A percentile compares a stretch with the other conserved stretches of the same genome.
Conservation (phyloP, 2,329 filamentous ascomycete species). For the Hymenotorrendiella dingleyae region DNA sequence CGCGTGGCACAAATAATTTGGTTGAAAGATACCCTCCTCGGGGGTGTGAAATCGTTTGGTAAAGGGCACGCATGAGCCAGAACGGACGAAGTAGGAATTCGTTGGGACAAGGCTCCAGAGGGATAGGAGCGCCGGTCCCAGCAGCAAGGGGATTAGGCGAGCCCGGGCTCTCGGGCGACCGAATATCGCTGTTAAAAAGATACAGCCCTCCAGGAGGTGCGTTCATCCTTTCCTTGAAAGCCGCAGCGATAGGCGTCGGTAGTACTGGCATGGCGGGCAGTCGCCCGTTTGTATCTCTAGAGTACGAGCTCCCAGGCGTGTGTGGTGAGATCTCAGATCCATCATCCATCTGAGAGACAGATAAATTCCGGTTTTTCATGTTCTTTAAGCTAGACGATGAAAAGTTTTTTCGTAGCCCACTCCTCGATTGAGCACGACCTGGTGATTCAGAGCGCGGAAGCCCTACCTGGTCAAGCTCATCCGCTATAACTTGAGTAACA, state of each 20-base stretch:
- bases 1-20: conserved; percentile 84
- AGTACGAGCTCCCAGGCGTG: conserved; percentile 60
- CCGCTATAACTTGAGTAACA: conserved; percentile 24
- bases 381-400: conserved; percentile 67
- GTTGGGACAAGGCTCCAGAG: conserved; percentile 86
- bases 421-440: conserved; percentile 38
- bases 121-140: conserved; percentile 56
- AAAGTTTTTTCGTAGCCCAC: conserved; percentile 56
- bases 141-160: conserved; percentile 56
- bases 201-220: conserved; percentile 63
- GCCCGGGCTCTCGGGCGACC: conserved; percentile 57
- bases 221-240: conserved; percentile 53
- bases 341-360: conserved; percentile 55
- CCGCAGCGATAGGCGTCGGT: conserved; percentile 60
- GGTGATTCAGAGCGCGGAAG: conserved; percentile 48
- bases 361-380: conserved; percentile 69
- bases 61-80: conserved; percentile 94
- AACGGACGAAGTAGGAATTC: conserved; percentile 89
- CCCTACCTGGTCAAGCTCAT: conserved; percentile 32
- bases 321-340: conserved; percentile 60
- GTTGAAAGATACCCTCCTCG: conserved; percentile 88
- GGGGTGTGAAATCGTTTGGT: conserved; percentile 86
- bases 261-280: conserved; percentile 54
- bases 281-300: conserved; percentile 38
- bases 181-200: conserved; percentile 79